Percentiles rank a stretch among this genome's conserved stretches.
Evolutionary conservation across 345 rosid genomes (phyloP).

Genomic region (Clarkia xantiana): DNA sequence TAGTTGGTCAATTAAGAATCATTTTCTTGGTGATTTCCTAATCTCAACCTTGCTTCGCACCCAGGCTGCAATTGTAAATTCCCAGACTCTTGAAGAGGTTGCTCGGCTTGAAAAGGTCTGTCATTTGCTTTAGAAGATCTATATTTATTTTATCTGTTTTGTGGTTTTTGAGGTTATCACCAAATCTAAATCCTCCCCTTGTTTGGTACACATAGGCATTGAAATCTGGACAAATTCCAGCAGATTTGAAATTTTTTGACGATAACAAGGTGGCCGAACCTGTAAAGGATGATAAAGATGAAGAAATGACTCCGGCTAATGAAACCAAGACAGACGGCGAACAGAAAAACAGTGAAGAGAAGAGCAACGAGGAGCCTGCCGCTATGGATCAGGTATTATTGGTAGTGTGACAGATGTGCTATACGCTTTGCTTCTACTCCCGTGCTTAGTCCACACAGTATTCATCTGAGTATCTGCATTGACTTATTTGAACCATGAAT

Average conservation of each 20-base stretch:
- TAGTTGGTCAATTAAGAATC: too few relatives aligned
- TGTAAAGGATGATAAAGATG: slow-evolving; percentile 24
- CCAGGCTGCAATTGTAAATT: slow-evolving; percentile 98
- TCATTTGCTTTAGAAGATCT: slow-evolving; percentile 1
- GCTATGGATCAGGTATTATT: slow-evolving; percentile 63
- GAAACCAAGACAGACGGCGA: slow-evolving; percentile 9
- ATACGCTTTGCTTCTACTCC: too few relatives aligned
- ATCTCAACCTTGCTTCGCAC: not conserved
- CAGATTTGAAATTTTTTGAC: slow-evolving; percentile 50
- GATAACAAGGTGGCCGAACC: slow-evolving; percentile 14
- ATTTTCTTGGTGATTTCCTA: too few relatives aligned
- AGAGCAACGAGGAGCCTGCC: slow-evolving; percentile 32
- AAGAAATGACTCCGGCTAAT: slow-evolving; percentile 16
- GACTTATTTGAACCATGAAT: too few relatives aligned
- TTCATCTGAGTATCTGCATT: too few relatives aligned
- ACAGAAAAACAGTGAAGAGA: slow-evolving; percentile 8
- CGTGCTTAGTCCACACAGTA: too few relatives aligned
- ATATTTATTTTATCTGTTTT: not conserved
- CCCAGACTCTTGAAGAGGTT: slow-evolving; percentile 98
- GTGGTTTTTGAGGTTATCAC: not conserved
- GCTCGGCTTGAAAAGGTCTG: slow-evolving; percentile 89
- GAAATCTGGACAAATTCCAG: slow-evolving; percentile 88
- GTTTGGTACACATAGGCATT: slow-evolving; percentile 39
- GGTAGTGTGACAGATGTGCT: not conserved
- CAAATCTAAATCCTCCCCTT: slow-evolving; percentile 10